Percentiles rank a stretch among this genome's conserved stretches.
Evolutionary conservation across 2,329 filamentous ascomycete genomes (phyloP).

Genomic region (Microcyclospora pomicola): DNA sequence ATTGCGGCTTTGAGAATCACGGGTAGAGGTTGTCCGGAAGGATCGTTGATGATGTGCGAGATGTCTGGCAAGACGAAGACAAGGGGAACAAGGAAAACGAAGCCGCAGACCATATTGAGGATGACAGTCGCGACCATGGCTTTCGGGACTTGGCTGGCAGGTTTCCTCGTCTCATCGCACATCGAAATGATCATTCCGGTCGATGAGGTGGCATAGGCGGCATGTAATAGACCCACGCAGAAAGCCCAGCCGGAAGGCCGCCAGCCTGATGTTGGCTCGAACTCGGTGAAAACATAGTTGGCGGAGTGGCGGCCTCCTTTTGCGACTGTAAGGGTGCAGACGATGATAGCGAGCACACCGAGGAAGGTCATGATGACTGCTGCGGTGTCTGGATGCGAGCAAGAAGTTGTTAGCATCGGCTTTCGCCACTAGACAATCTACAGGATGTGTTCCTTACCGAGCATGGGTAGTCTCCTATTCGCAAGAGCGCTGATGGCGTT

Average conservation of each 20-base stretch:
- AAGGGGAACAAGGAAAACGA: slow-evolving; percentile 55
- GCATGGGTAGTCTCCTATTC: slow-evolving; percentile 40
- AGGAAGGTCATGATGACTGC: slow-evolving; percentile 64
- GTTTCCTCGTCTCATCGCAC: slow-evolving; percentile 58
- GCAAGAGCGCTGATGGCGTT: slow-evolving; percentile 39
- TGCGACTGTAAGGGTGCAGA: slow-evolving; percentile 50
- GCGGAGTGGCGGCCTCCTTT: slow-evolving; percentile 52
- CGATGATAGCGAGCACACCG: slow-evolving; percentile 51
- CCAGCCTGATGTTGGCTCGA: slow-evolving; percentile 58
- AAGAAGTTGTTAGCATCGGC: too few species aligned
- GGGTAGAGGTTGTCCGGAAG: slow-evolving; percentile 49
- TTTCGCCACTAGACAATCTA: too few species aligned
- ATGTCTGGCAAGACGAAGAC: slow-evolving; percentile 57
- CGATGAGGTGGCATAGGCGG: slow-evolving; percentile 59
- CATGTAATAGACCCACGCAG: slow-evolving; percentile 57
- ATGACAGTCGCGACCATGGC: slow-evolving; percentile 44
- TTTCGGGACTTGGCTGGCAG: slow-evolving; percentile 54
- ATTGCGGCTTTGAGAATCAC: slow-evolving; percentile 50
- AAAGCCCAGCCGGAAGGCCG: slow-evolving; percentile 55
- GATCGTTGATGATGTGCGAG: slow-evolving; percentile 33
- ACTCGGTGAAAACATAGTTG: slow-evolving; percentile 52
- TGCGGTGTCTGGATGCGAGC: slow-evolving; percentile 42
- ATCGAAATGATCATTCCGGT: slow-evolving; percentile 71
- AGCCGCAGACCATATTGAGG: slow-evolving; percentile 47
- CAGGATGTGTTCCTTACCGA: slow-evolving; percentile 20